Base-by-base conservation (phyloP, 116 monocot genomes). In the Iris pallida region DNA sequence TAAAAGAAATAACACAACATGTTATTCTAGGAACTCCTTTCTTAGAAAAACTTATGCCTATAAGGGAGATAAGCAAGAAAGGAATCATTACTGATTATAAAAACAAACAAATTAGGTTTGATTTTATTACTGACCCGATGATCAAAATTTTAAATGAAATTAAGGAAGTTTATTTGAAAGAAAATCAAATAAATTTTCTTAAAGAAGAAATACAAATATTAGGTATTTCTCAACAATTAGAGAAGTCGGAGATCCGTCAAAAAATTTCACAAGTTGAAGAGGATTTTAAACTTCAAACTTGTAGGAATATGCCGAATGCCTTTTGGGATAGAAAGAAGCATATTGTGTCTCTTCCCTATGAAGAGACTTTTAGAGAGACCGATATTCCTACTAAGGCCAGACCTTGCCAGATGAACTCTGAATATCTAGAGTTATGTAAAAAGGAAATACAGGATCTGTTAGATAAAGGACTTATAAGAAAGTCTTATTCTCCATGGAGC, bases 401-500 rank as follows among this genome's bases (percentile, higher is more conserved):
- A 53, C 7, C 2, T 42, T 66, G 41, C 15, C 67, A 67, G 41
- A 67, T 67, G 47, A 66, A 51, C n/a, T 3, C 30, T 6, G 1
- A 66, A 40, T 53, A 53, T 52, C 10, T 66, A 14, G 14, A 66
- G 53, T 41, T 41, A 20, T 66, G 66, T 42, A 66, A 66, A 53
- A 4, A 53, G 40, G 53, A 53, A 14, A 66, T 66, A 5, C 17
- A 52, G 11, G 10, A 53, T 41, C 41, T 66, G 0, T 1, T 66
- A 5, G 0, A 30, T 6, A 66, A 66, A 15, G 7, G 4, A 41
- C 4, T 53, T 6, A 53, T 66, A 13, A 13, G 14, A 14, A 52
- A 52, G 6, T 66, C 51, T 40, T 66, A 15, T 14, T 66, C 53
- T 7, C 41, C 53, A 1, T 66, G 14, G 53, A 66, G 53, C 53